These are phyloP conservation scores for Skeletonema menzelii DNA, from an alignment of 108 stramenopile genomes.

Conservation along the genomic window DNA sequence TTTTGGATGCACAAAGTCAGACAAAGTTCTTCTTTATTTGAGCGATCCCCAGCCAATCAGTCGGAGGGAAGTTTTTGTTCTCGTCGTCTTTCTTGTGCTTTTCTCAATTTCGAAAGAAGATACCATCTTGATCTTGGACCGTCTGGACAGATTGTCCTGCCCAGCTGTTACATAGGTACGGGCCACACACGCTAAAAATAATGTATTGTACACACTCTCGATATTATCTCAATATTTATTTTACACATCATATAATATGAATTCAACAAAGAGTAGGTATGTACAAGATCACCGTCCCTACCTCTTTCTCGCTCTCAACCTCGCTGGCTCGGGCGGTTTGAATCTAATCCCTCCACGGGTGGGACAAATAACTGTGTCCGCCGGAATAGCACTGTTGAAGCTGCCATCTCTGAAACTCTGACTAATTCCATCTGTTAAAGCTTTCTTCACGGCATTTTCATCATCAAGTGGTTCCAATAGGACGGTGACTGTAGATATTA, in stretches of 20 bases:
- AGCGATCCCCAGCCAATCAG: no score
- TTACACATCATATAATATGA: neutral
- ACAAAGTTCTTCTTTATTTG: no score
- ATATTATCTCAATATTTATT: neutral
- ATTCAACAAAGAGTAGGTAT: neutral
- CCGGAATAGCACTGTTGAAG: conserved; percentile 51
- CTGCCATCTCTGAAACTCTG: conserved; percentile 41
- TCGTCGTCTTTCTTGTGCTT: no score
- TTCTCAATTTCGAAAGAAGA: no score
- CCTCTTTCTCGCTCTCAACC: neutral
- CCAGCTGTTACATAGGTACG: no score
- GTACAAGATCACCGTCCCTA: neutral
- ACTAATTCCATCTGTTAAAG: conserved; percentile 42
- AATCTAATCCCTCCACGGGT: neutral
- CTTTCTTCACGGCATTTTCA: conserved; percentile 25
- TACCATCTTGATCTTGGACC: no score
- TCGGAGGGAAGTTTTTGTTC: no score
- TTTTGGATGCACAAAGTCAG: no score
- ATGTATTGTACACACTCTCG: no score
- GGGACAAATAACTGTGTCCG: conserved; percentile 34
- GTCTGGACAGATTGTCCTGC: no score
- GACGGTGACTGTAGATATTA: conserved; percentile 43
- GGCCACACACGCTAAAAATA: no score
- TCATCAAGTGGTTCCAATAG: conserved; percentile 60
- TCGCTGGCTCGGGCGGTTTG: neutral